These are phyloP conservation scores for Blastosporella zonata DNA, from an alignment of 1,284 basidiomycete species.

Conservation along the genomic window DNA sequence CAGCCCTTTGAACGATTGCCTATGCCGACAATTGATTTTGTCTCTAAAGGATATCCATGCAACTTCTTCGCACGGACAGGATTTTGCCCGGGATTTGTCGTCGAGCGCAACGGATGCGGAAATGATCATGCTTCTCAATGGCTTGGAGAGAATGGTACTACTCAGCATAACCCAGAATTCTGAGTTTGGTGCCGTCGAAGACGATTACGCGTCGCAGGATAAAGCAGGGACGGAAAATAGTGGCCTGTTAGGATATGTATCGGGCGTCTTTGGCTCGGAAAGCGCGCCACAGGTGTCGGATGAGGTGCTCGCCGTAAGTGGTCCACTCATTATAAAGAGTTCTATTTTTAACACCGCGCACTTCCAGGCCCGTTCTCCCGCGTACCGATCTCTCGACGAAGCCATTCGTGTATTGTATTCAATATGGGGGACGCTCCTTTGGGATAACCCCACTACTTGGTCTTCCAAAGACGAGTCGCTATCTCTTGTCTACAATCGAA, in stretches of 20 bases:
- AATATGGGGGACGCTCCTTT: conserved; percentile 63
- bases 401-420: conserved; percentile 67
- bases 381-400: conserved; percentile 69
- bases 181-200: conserved; percentile 52
- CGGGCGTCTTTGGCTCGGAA: conserved; percentile 76
- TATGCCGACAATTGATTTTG: conserved; percentile 72
- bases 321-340: neutral
- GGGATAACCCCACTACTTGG: conserved; percentile 43
- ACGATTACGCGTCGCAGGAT: conserved; percentile 52
- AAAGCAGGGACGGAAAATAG: conserved; percentile 51
- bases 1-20: conserved; percentile 77
- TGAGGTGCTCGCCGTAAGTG: conserved; percentile 57
- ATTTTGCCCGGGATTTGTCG: conserved; percentile 38
- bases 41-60: conserved; percentile 56
- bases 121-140: conserved; percentile 79
- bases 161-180: conserved; percentile 56
- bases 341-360: conserved; percentile 6
- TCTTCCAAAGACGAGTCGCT: conserved; percentile 65
- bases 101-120: conserved; percentile 75
- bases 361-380: conserved; percentile 60
- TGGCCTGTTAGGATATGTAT: conserved; percentile 78
- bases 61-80: conserved; percentile 35
- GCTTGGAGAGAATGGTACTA: conserved; percentile 76
- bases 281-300: conserved; percentile 39
- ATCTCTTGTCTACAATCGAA: conserved; percentile 61